Evolutionary conservation across 352 stramenopile species (phyloP).

Genomic region (Phytophthora cryptogea): DNA sequence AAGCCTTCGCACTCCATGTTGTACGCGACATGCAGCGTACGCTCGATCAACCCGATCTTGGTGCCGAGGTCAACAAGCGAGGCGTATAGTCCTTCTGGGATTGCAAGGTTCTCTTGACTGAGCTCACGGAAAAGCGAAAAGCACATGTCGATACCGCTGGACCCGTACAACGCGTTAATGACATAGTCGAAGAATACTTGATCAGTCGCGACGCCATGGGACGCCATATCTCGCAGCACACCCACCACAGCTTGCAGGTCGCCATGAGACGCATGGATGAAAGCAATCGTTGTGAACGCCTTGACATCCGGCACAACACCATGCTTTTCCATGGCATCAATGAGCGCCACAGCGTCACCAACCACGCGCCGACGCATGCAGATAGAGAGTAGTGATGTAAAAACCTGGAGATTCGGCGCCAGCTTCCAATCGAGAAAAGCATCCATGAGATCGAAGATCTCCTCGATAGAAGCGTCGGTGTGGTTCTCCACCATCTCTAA

Average conservation of each 20-base stretch:
- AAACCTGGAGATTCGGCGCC: constrained; percentile 68
- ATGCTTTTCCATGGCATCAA: constrained; percentile 57
- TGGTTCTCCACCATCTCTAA: constrained; percentile 79
- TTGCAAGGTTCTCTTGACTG: constrained; percentile 39
- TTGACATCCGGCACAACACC: constrained; percentile 59
- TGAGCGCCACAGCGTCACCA: constrained; percentile 58
- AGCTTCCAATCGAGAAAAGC: constrained; percentile 65
- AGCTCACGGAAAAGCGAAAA: constrained; percentile 69
- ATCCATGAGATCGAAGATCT: constrained; percentile 76
- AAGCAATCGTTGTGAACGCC: constrained; percentile 66
- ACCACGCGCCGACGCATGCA: constrained; percentile 63
- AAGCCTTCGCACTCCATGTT: constrained; percentile 88
- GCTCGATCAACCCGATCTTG: constrained; percentile 58
- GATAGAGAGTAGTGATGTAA: constrained; percentile 72
- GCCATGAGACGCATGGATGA: constrained; percentile 62
- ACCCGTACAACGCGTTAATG: constrained; percentile 57
- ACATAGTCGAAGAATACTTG: constrained; percentile 68
- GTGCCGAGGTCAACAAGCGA: constrained; percentile 67
- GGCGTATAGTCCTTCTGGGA: constrained; percentile 64
- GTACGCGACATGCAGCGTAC: constrained; percentile 75
- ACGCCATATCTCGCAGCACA: constrained; percentile 54
- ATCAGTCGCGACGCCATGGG: constrained; percentile 43
- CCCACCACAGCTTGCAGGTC: constrained; percentile 53
- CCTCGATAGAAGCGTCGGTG: constrained; percentile 53
- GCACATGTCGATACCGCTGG: constrained; percentile 73